phyloP scores from a whole-genome alignment of 805 yeast genomes.

The Komagataella pastoris region DNA sequence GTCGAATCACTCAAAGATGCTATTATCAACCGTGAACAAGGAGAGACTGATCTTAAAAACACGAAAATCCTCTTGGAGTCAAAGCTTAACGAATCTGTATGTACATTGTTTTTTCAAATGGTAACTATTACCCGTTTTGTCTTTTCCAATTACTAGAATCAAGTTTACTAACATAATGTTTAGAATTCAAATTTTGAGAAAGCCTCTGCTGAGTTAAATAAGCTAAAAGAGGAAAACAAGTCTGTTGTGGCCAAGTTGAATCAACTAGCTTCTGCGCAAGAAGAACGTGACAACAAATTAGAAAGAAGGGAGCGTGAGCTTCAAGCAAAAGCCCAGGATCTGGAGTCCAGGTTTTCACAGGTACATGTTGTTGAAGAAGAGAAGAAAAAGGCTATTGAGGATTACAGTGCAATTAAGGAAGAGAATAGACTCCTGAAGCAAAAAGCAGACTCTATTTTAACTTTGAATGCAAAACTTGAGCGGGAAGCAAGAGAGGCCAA shows the following conservation, averaged over 20 bases:
- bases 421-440: not conserved
- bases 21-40: not conserved
- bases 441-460: not conserved
- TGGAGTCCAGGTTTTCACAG: not conserved
- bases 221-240: not conserved
- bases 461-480: constrained; percentile 18
- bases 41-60: not conserved
- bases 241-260: not conserved
- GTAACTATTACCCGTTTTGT: not conserved
- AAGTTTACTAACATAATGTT: not conserved
- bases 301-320: not conserved
- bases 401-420: constrained; percentile 10
- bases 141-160: not conserved
- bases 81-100: not conserved
- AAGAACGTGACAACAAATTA: not conserved
- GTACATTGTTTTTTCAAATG: not conserved
- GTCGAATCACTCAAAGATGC: not conserved
- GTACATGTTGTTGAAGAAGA: constrained; percentile 4
- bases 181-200: not conserved
- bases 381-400: constrained; percentile 4
- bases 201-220: not conserved
- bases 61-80: not conserved
- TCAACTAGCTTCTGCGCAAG: not conserved
- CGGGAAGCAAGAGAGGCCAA: constrained; percentile 30
- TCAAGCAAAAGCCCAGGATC: not conserved